A percentile compares a stretch with the other conserved stretches of the same genome.
Conservation (phyloP, 2,329 filamentous ascomycete genomes). For the Endoconidiophora polonica region DNA sequence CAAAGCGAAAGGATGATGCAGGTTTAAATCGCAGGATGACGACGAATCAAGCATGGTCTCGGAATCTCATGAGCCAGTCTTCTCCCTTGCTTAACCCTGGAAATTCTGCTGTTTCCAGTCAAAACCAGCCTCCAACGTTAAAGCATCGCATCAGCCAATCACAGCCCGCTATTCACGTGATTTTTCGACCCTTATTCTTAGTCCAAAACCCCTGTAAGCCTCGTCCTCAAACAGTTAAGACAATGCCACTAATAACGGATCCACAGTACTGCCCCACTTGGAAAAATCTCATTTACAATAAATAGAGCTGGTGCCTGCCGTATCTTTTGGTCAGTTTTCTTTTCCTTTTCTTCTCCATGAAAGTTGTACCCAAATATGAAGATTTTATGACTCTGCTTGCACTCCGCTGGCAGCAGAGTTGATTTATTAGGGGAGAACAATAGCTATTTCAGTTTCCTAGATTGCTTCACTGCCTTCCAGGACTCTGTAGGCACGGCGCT, state of each 20-base stretch:
- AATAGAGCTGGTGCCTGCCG: conserved; percentile 4
- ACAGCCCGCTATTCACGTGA: not conserved
- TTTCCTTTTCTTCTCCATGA: conserved; percentile 24
- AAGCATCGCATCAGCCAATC: no score
- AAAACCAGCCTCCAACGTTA: no score
- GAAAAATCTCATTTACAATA: not conserved
- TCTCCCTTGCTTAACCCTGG: no score
- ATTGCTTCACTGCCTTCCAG: conserved; percentile 13
- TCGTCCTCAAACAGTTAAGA: not conserved
- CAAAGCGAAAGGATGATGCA: conserved; percentile 1
- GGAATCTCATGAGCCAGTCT: no score
- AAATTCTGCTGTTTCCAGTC: no score
- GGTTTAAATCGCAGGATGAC: not conserved
- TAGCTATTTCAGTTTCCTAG: conserved; percentile 20
- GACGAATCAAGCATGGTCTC: no score
- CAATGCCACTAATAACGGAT: not conserved
- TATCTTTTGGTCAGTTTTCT: conserved; percentile 17
- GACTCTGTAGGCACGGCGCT: conserved; percentile 28
- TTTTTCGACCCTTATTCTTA: not conserved
- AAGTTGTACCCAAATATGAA: conserved; percentile 42
- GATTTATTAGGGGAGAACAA: conserved; percentile 41
- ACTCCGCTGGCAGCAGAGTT: conserved; percentile 33
- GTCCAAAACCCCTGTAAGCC: not conserved
- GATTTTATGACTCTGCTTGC: conserved; percentile 33
- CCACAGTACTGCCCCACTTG: not conserved